phyloP scores from a whole-genome alignment of 176 grass and related monocot species.

The Zoysia japonica region DNA sequence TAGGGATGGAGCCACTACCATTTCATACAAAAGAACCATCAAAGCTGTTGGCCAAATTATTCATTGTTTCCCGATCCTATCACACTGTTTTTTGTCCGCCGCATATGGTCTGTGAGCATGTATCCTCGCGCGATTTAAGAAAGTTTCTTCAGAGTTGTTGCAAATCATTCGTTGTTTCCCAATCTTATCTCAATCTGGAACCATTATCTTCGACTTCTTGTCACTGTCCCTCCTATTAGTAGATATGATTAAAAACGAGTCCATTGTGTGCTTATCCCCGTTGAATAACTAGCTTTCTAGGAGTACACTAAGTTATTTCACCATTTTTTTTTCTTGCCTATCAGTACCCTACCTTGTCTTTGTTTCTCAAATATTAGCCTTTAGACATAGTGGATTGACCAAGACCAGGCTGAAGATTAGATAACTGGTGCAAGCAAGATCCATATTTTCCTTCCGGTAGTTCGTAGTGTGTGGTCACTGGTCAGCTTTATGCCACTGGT shows the following conservation, averaged over 20 bases:
- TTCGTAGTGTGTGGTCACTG: neutral
- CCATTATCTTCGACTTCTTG: neutral
- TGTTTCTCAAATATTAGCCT: neutral
- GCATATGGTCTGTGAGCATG: neutral
- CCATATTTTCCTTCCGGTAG: neutral
- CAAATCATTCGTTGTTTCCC: neutral
- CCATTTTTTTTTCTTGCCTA: neutral
- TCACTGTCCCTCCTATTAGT: neutral
- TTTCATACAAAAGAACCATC: neutral
- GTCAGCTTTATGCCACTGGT: neutral
- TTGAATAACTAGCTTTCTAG: slow-evolving; percentile 3
- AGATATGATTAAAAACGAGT: slow-evolving; percentile 42
- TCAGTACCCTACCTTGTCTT: neutral
- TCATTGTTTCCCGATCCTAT: slow-evolving; percentile 8
- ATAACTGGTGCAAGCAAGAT: neutral
- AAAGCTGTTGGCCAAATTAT: slow-evolving; percentile 27
- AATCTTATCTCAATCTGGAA: slow-evolving; percentile 9
- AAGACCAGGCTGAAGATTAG: neutral
- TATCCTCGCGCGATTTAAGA: neutral
- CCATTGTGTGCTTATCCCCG: neutral
- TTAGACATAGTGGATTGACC: slow-evolving; percentile 11
- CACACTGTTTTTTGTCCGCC: neutral
- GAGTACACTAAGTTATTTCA: neutral
- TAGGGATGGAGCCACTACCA: neutral
- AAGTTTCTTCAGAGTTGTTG: neutral